phyloP scores from a whole-genome alignment of 2,329 filamentous ascomycete species.

The Botrytis tulipae region DNA sequence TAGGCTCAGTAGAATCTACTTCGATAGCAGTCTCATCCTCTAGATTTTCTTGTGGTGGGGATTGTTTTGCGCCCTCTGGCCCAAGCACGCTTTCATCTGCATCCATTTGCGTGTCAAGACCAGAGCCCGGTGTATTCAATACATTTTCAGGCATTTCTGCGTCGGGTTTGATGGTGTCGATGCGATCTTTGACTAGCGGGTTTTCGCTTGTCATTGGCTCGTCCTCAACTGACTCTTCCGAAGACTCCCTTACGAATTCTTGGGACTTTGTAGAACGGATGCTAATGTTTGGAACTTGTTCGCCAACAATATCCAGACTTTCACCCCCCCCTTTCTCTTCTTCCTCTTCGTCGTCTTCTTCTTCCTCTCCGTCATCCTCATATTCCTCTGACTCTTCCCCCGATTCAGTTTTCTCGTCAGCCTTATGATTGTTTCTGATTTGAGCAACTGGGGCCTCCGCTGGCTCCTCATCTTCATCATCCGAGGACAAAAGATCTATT shows the following conservation, averaged over 20 bases:
- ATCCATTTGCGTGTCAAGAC: not conserved
- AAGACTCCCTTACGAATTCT: conserved; percentile 1
- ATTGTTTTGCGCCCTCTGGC: not conserved
- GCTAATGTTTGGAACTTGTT: not conserved
- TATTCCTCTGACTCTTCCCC: conserved; percentile 18
- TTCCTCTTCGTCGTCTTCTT: conserved; percentile 17
- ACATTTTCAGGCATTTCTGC: not conserved
- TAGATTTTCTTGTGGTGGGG: not conserved
- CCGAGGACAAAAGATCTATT: conserved; percentile 39
- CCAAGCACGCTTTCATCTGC: not conserved
- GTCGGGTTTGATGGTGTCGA: not conserved
- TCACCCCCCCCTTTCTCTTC: conserved; percentile 18
- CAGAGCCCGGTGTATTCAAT: not conserved
- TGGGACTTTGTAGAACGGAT: not conserved
- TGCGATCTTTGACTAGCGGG: not conserved
- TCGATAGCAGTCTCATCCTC: not conserved
- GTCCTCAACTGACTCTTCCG: conserved; percentile 2
- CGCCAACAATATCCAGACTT: not conserved
- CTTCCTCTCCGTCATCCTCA: conserved; percentile 20
- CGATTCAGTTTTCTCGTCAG: conserved; percentile 21
- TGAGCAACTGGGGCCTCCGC: not conserved
- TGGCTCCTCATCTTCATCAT: conserved; percentile 22
- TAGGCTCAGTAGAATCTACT: not conserved
- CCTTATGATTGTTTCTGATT: conserved; percentile 7
- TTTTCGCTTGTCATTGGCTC: not conserved